Evolutionary conservation across 1,284 basidiomycete genomes (phyloP).

Genomic region (Calocybe gambosa): DNA sequence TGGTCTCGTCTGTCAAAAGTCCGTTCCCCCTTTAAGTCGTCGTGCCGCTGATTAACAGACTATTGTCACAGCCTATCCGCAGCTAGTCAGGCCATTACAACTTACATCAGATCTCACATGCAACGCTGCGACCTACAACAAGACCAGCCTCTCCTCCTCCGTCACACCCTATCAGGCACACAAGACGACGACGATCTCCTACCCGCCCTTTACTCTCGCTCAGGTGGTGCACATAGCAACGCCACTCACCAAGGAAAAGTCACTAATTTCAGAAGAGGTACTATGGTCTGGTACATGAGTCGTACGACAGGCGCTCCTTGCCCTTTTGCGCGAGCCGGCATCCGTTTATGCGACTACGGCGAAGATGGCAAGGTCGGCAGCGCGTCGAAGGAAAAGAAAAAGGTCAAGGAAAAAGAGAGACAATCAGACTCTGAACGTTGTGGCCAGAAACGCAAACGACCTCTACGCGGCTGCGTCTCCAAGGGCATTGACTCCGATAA

Average conservation of each 20-base stretch:
- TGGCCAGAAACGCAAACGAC: slow-evolving; percentile 68
- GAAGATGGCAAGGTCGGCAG: slow-evolving; percentile 38
- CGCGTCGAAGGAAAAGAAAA: slow-evolving; percentile 31
- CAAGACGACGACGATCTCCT: slow-evolving; percentile 63
- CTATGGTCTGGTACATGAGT: slow-evolving; percentile 73
- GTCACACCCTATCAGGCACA: slow-evolving; percentile 67
- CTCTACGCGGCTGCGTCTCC: slow-evolving; percentile 40
- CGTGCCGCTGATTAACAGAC: slow-evolving; percentile 16
- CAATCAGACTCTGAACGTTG: slow-evolving; percentile 29
- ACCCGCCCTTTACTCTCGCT: slow-evolving; percentile 61
- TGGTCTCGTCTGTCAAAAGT: slow-evolving; percentile 72
- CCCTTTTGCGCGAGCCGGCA: slow-evolving; percentile 65
- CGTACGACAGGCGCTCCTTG: slow-evolving; percentile 66
- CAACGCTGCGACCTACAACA: slow-evolving; percentile 62
- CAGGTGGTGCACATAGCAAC: slow-evolving; percentile 57
- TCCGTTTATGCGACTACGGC: slow-evolving; percentile 60
- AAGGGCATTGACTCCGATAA: slow-evolving; percentile 32
- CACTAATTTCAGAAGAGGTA: slow-evolving; percentile 74
- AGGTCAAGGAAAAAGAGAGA: slow-evolving; percentile 24
- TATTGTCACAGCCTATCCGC: slow-evolving; percentile 51
- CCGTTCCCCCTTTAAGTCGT: slow-evolving; percentile 29
- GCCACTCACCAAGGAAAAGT: slow-evolving; percentile 40
- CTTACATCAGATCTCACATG: slow-evolving; percentile 67
- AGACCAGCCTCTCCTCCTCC: slow-evolving; percentile 65
- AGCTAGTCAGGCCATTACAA: slow-evolving; percentile 72